Evolutionary conservation across 2,329 filamentous ascomycete genomes (phyloP), one percentile per base, ranked within the genome.

Genomic region (Venturia pyrina): DNA sequence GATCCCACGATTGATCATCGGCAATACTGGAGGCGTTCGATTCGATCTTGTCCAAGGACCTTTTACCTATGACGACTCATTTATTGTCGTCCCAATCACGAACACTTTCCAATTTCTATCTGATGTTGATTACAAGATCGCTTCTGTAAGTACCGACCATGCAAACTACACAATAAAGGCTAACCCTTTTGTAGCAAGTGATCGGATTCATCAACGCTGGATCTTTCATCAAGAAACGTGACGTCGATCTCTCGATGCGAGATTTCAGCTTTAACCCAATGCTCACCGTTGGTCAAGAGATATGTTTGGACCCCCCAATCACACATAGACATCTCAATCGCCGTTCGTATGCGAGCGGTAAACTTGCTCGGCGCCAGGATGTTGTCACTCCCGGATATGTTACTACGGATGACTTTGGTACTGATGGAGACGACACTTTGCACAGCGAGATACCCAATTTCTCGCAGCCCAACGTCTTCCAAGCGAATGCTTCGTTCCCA

Each of bases 1-100:
- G 65, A 79, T 75, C 34, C 76, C 85, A 1, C 80, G 85, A 40
- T 76, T 87, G 57, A 81, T 87, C 67, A 79, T 87, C 68, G 79
- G 81, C 67, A 88, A 88, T 73, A 86, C 84, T 0, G 85, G 85
- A 34, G 79, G 78, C 41, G 79, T 88, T 32, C 82, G 85, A 2
- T 88, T 87, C 70, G 85, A 88, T 69, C 74, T 89, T 15, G 79
- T 83, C 67, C 80, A 87, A 73, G 86, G 86, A 0, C 83, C 84
- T 0, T 88, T 88, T 71, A 87, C 85, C 0, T 80, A 77, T 66
- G 78, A 80, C 62, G 78, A 80, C 68, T 76, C 75, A 13, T 85
- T 82, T 72, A 85, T 85, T 68, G 81, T 85, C 0, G 82, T 81
- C 0, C 83, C 84, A 0, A 86, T 85, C 71, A 71, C 73, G 5